Base-by-base conservation (phyloP, 2,329 filamentous ascomycete species). In the Pseudopyricularia cyperi region DNA sequence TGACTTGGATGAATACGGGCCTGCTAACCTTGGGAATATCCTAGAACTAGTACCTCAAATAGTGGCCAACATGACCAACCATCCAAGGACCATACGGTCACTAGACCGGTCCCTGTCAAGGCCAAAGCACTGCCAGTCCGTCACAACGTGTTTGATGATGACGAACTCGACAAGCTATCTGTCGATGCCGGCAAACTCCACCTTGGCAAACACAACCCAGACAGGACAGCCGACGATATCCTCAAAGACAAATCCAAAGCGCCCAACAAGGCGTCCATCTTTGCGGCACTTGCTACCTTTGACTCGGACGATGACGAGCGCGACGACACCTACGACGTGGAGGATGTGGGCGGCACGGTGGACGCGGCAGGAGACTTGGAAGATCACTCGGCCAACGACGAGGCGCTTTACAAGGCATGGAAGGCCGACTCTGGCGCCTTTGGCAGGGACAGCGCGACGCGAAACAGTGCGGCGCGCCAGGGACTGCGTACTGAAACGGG, bases 291-390 rank as follows among this genome's bases (percentile, higher is more conserved):
- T 2, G 88, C 89, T 15, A 78, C 85, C 1, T 96, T 97, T 58
- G 90, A 97, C 68, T 85, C 84, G 0, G 91, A 97, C 60, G 93
- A 97, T 58, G 93, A 98, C 64, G 93, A 98, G 69, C 80, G 89
- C 34, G 93, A 98, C 65, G 93, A 98, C 65, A 97, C 91, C 0
- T 98, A 98, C 63, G 93, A 98, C 60, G 81, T 84, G 2, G 88
- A 82, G 49, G 93, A 97, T 62, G 89, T 97, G 2, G 93, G 93
- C 34, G 90, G 91, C 22, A 87, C 87, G 0, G 82, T 96, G 3
- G 89, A 95, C 59, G 73, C 76, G 17, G 72, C 77, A 6, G 74
- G 80, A n/a, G 73, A 76, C 34, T 77, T 80, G 50, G 74, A 77
- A 53, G 68, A 68, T 1, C 71, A 76, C 53, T 30, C 61, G 63